These are phyloP conservation scores for Penicillium daleae DNA, from an alignment of 495 filamentous ascomycete genomes.

Conservation along the genomic window DNA sequence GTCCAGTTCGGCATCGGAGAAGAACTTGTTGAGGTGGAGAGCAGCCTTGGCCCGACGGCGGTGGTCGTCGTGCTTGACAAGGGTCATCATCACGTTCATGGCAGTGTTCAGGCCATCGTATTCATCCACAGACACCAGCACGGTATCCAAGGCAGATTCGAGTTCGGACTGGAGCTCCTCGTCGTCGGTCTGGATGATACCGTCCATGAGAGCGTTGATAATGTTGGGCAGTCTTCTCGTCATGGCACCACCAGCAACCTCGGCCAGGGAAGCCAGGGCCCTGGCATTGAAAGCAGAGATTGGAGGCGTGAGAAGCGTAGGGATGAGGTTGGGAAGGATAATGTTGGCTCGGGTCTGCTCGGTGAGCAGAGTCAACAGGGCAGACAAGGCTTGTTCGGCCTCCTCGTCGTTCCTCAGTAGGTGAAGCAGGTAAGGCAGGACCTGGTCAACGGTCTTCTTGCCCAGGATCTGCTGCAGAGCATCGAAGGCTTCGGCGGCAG, in stretches of 20 bases:
- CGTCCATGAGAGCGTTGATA: conserved; percentile 90
- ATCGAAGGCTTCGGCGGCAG: conserved; percentile 96
- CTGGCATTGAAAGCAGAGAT: conserved; percentile 93
- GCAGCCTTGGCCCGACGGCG: conserved; percentile 76
- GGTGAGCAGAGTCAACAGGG: conserved; percentile 88
- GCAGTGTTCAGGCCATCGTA: conserved; percentile 91
- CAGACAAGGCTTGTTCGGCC: conserved; percentile 89
- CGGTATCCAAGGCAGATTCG: conserved; percentile 77
- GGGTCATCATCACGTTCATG: conserved; percentile 86
- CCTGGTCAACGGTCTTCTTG: conserved; percentile 91
- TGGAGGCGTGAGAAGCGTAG: conserved; percentile 85
- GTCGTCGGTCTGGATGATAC: conserved; percentile 78
- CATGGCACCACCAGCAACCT: conserved; percentile 87
- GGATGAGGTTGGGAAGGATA: conserved; percentile 93
- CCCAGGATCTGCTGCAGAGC: conserved; percentile 90
- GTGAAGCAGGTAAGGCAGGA: conserved; percentile 87
- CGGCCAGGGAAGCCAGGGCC: conserved; percentile 87
- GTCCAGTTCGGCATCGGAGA: conserved; percentile 77
- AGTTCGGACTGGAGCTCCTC: conserved; percentile 75
- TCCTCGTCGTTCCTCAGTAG: conserved; percentile 82
- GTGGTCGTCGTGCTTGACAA: conserved; percentile 93
- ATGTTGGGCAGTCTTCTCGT: conserved; percentile 86
- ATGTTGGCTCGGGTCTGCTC: conserved; percentile 94
- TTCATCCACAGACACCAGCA: conserved; percentile 92
- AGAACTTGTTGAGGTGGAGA: conserved; percentile 85